These are phyloP conservation scores for Simmondsia chinensis DNA, from an alignment of 148 eudicot species.

Conservation along the genomic window DNA sequence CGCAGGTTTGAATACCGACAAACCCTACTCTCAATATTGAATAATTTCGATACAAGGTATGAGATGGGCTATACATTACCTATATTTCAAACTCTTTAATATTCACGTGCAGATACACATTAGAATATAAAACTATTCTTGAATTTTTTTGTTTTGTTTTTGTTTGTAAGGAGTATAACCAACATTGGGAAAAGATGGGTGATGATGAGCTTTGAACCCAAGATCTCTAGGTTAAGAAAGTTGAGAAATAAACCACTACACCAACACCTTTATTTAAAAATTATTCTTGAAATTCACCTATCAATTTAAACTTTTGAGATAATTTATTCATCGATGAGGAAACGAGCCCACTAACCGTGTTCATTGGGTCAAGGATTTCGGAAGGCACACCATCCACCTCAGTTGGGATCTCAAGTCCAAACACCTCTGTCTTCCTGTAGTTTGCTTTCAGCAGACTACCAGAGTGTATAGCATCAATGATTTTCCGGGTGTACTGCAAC, in stretches of 20 bases:
- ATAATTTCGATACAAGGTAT: no score
- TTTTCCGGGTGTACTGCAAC: conserved; percentile 62
- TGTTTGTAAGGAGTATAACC: no score
- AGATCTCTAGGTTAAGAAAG: no score
- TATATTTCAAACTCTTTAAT: no score
- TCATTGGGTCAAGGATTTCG: conserved; percentile 67
- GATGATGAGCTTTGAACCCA: background rate
- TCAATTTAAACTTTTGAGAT: background rate
- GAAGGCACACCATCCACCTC: conserved; percentile 66
- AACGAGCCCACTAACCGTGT: conserved; percentile 37
- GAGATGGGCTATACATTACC: no score
- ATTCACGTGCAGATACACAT: no score
- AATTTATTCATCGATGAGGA: background rate
- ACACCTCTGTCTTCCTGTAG: conserved; percentile 54
- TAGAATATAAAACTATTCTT: no score
- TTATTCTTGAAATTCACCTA: no score
- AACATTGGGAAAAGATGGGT: background rate
- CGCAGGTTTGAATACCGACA: no score
- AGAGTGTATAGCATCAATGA: conserved; percentile 69
- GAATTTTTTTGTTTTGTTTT: no score
- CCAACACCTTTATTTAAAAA: no score
- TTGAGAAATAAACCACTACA: background rate
- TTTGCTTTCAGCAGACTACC: conserved; percentile 42
- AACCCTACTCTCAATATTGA: no score
- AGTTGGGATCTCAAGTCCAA: conserved; percentile 73